Conservation (phyloP, 73 alveolate genomes). For the Paramecium primaurelia region DNA sequence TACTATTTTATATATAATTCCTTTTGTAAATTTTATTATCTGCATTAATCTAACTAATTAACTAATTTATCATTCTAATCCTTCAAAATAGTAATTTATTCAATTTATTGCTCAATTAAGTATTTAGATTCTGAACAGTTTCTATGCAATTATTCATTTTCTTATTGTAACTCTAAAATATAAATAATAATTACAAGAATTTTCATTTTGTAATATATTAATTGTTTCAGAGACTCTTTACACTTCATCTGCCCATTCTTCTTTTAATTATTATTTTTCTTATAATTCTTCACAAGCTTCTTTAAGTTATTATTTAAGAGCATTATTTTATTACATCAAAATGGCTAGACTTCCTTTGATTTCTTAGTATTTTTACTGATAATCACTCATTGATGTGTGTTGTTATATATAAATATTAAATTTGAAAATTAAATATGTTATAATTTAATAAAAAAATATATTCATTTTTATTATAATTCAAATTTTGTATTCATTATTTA, state of each 20-base stretch:
- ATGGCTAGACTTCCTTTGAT: constrained; percentile 24
- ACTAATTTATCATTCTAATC: background rate
- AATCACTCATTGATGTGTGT: constrained; percentile 28
- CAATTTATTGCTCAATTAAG: background rate
- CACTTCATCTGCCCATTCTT: constrained; percentile 14
- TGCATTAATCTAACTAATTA: background rate
- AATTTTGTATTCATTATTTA: background rate
- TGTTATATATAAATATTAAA: background rate
- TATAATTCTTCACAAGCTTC: constrained; percentile 36
- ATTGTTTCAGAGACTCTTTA: constrained; percentile 1
- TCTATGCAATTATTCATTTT: background rate
- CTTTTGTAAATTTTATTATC: background rate
- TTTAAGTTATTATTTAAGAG: constrained; percentile 25
- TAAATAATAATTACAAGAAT: background rate
- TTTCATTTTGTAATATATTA: background rate
- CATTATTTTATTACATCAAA: constrained; percentile 32
- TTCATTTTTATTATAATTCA: background rate
- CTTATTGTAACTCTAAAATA: background rate
- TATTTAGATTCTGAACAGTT: background rate
- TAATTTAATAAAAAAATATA: background rate
- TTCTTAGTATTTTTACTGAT: constrained; percentile 18
- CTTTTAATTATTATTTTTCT: background rate
- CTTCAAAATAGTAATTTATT: background rate
- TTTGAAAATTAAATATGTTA: background rate
- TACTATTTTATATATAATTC: background rate